phyloP scores from a whole-genome alignment of 1,284 basidiomycete species.

The Marasmius sp. region DNA sequence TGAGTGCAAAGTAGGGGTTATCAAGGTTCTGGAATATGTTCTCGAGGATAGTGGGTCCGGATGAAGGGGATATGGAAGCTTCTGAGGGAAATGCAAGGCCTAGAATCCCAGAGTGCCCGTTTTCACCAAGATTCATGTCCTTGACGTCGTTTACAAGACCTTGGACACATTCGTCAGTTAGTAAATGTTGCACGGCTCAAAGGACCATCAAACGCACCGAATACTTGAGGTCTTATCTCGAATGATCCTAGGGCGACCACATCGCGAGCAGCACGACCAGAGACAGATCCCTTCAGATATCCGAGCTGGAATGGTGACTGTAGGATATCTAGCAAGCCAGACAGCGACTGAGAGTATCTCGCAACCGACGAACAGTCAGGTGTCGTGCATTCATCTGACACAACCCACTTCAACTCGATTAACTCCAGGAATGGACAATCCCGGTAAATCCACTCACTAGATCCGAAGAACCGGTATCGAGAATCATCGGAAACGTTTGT shows the following conservation, averaged over 20 bases:
- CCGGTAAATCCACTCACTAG: background rate
- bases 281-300: constrained; percentile 49
- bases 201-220: constrained; percentile 31
- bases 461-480: constrained; percentile 14
- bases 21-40: constrained; percentile 48
- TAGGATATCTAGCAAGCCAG: constrained; percentile 32
- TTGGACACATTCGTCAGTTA: constrained; percentile 17
- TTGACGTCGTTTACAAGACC: constrained; percentile 47
- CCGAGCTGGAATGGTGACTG: constrained; percentile 36
- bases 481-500: constrained; percentile 50
- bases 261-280: constrained; percentile 43
- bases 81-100: constrained; percentile 52
- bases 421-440: background rate
- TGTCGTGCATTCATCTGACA: constrained; percentile 29
- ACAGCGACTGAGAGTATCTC: constrained; percentile 26
- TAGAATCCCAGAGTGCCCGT: constrained; percentile 57
- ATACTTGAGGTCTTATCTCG: constrained; percentile 38
- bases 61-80: constrained; percentile 44
- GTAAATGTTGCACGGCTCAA: background rate
- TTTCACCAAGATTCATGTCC: constrained; percentile 43
- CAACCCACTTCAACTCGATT: constrained; percentile 31
- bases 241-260: constrained; percentile 43
- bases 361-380: constrained; percentile 33
- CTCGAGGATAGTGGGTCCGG: constrained; percentile 45
- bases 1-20: constrained; percentile 48